phyloP scores from a whole-genome alignment of 1,139 yeast genomes.

The Nadsonia commutata region DNA sequence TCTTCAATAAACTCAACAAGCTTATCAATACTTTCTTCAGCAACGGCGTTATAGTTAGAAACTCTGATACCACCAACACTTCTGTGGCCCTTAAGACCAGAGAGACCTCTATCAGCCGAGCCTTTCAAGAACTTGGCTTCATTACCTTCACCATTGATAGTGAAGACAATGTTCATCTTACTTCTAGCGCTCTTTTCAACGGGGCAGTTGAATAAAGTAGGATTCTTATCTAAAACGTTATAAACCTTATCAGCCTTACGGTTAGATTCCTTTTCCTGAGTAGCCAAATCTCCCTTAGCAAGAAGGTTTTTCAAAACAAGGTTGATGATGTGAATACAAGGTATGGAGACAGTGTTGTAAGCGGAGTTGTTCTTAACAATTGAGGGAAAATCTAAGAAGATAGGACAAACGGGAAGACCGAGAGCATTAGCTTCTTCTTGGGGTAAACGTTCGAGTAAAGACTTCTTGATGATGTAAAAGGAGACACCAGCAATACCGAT shows the following conservation, averaged over 20 bases:
- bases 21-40: conserved; percentile 44
- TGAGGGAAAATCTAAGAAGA: conserved; percentile 76
- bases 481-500: conserved; percentile 94
- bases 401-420: conserved; percentile 66
- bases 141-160: conserved; percentile 40
- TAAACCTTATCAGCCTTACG: conserved; percentile 52
- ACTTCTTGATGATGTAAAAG: conserved; percentile 73
- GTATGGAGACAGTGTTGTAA: conserved; percentile 88
- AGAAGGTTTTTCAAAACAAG: conserved; percentile 56
- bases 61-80: conserved; percentile 97
- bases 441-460: conserved; percentile 51
- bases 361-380: conserved; percentile 82
- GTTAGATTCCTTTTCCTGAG: conserved; percentile 43
- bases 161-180: conserved; percentile 87
- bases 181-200: conserved; percentile 56
- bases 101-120: conserved; percentile 40
- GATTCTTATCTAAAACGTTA: conserved; percentile 45
- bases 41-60: conserved; percentile 74
- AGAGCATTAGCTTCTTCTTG: conserved; percentile 45
- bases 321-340: conserved; percentile 73
- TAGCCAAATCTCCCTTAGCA: conserved; percentile 42
- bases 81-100: conserved; percentile 89
- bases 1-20: conserved; percentile 45
- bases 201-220: conserved; percentile 50
- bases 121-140: conserved; percentile 55